A percentile compares a stretch with the other conserved stretches of the same genome.
Conservation (phyloP, 345 rosid genomes). For the Rhodamnia rubescens region DNA sequence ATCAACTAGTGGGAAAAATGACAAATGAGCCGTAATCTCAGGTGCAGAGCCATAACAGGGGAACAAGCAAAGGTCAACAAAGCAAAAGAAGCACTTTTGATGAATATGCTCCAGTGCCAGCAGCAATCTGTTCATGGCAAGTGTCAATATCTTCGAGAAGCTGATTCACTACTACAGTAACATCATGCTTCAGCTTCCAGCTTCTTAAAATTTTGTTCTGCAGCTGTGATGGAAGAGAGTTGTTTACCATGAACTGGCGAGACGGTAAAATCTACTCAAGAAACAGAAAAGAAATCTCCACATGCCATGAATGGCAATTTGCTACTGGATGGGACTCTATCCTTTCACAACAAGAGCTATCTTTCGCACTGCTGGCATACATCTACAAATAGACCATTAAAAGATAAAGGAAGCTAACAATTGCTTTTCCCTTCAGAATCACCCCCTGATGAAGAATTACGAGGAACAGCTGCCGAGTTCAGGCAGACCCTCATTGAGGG, state of each 20-base stretch:
- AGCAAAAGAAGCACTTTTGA: conserved; percentile 53
- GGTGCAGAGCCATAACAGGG: neutral
- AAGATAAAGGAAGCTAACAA: conserved; percentile 24
- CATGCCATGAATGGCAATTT: neutral
- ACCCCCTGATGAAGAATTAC: conserved; percentile 84
- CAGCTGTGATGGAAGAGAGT: conserved; percentile 43
- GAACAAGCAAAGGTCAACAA: neutral
- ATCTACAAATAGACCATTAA: neutral
- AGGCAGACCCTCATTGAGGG: conserved; percentile 73
- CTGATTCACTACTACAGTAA: conserved; percentile 88
- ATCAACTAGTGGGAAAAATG: neutral
- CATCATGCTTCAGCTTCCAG: conserved; percentile 89
- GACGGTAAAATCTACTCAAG: neutral
- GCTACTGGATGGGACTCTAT: neutral
- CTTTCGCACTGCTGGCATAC: neutral
- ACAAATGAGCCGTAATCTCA: neutral
- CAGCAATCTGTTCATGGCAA: conserved; percentile 97
- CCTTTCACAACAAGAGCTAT: neutral
- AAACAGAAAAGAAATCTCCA: neutral
- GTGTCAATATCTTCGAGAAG: conserved; percentile 77
- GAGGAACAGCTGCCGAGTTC: conserved; percentile 54
- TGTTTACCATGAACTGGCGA: neutral
- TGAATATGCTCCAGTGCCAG: conserved; percentile 99
- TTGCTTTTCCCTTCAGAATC: conserved; percentile 98
- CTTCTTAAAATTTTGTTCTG: conserved; percentile 75